Base-by-base conservation (phyloP, 805 yeast species). In the Ogataea trehalophila region DNA sequence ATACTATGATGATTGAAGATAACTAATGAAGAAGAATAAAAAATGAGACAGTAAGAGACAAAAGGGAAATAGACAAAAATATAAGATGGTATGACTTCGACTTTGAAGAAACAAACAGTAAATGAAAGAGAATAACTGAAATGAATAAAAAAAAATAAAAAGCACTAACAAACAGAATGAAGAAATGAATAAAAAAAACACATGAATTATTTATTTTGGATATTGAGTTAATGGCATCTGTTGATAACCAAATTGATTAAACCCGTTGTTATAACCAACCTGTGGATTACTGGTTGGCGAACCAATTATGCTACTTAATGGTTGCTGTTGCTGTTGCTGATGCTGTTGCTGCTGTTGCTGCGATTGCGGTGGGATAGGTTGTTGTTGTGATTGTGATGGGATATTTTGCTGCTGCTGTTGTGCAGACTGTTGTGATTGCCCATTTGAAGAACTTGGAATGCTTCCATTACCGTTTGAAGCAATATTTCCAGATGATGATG, bases 151-250 rank as follows among this genome's bases (percentile, higher is more conserved):
- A 26, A 26, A 26, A 13, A 11, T 26, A 26, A 26, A 26, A 26
- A 9, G 13, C 31, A 26, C 31, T 16, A 39, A 43, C 22, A 37
- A 29, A 22, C 23, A 5, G 16, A 34, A 42, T 15, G 26, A 42
- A 18, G 34, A 17, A 3, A 33, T 17, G 23, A 16, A 20, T 26
- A 20, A 35, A 43, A 39, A 14, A 41, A 9, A 14, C 23, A 37
- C 20, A 36, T 16, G 15, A 18, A 39, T 4, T 15, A 33, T 8
- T 49, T 44, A 54, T 51, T 53, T 53, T 20, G 59, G 65, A 47
- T 50, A 53, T 47, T 50, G 63, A 42, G 50, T 46, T 37, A 53
- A 53, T 13, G 53, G 55, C 47, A 57, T 52, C 42, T 57, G 59
- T 37, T 56, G 61, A 33, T 54, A 57, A 20, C 51, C 47, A 41